Evolutionary conservation across 2,329 filamentous ascomycete species (phyloP), one percentile per base, ranked within the genome.

Genomic region (Aspergillus uvarum): DNA sequence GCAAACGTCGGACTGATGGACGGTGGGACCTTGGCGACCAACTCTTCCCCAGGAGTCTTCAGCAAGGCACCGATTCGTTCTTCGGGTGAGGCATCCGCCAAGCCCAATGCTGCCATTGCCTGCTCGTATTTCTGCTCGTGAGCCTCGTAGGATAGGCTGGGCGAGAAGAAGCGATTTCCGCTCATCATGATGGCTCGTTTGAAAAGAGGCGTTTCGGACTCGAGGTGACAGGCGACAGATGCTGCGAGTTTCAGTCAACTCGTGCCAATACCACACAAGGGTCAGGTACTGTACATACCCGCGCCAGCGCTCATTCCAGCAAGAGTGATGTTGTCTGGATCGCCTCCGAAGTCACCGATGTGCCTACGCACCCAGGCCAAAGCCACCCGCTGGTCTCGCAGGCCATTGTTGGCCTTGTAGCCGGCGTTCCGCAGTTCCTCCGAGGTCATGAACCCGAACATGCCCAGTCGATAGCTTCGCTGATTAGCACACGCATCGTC

Each of bases 261-360:
- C 52, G 55, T 35, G 51, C 62, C 38, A 68, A 55, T 12, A 57
- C 16, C 16, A 21, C 5, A 2, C 26, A 29, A 10, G 14, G 26
- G 14, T 35, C 32, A 35, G 16, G 6, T 21, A 16, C 6, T 24
- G 5, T 22, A 32, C n/a, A 24, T 74, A 77, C 71, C 70, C 60
- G 63, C 69, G 8, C 82, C 81, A 3, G 82, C 80, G 32, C 79
- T 81, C 68, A 82, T 77, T 12, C 82, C 82, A 67, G 79, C 80
- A 16, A 76, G 61, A 42, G 72, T 75, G 50, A 80, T 71, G 52
- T 75, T 74, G 0, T 72, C 67, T 5, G 74, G 71, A 57, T 79
- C 77, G 16, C 78, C 77, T 5, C 77, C 77, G 63, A 80, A 80
- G 21, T 72, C 73, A 5, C 58, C 64, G 35, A 80, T 79, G 59